Evolutionary conservation across 192 early-diverging fungal genomes (phyloP).

Genomic region (Podila epicladia): DNA sequence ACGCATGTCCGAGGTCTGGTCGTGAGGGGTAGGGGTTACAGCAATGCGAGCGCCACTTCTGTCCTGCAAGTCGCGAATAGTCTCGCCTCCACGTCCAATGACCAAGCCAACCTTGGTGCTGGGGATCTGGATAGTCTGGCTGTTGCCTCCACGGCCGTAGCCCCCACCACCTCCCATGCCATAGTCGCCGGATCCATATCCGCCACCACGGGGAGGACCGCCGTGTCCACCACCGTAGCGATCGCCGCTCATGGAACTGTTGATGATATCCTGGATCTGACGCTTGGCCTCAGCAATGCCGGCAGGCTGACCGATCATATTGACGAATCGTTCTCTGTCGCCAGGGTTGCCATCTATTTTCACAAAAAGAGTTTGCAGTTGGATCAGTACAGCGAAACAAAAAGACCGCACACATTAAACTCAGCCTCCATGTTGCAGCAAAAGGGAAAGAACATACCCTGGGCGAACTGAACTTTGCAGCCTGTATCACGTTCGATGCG

Average conservation of each 20-base stretch:
- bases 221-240: conserved; percentile 21
- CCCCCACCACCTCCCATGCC: conserved; percentile 36
- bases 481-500: conserved; percentile 78
- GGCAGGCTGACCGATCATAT: conserved; percentile 56
- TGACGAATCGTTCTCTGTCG: conserved; percentile 59
- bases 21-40: conserved; percentile 63
- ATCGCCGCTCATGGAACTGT: conserved; percentile 50
- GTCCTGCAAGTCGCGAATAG: conserved; percentile 76
- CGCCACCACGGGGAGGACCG: conserved; percentile 17
- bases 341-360: conserved; percentile 53
- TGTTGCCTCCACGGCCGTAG: conserved; percentile 44
- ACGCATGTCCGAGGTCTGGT: conserved; percentile 56
- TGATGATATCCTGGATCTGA: conserved; percentile 63
- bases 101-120: conserved; percentile 82
- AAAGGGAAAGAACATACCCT: conserved; percentile 28
- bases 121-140: conserved; percentile 68
- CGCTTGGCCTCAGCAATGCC: conserved; percentile 60
- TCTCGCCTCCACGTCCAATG: conserved; percentile 84
- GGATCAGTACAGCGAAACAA: background rate
- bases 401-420: background rate
- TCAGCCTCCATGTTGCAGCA: too few relatives aligned
- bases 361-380: background rate
- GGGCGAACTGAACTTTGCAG: conserved; percentile 78
- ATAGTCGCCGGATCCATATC: conserved; percentile 10
- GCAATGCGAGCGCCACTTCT: conserved; percentile 75